Conservation (phyloP, 2,329 filamentous ascomycete genomes). For the Cladophialophora yegresii region DNA sequence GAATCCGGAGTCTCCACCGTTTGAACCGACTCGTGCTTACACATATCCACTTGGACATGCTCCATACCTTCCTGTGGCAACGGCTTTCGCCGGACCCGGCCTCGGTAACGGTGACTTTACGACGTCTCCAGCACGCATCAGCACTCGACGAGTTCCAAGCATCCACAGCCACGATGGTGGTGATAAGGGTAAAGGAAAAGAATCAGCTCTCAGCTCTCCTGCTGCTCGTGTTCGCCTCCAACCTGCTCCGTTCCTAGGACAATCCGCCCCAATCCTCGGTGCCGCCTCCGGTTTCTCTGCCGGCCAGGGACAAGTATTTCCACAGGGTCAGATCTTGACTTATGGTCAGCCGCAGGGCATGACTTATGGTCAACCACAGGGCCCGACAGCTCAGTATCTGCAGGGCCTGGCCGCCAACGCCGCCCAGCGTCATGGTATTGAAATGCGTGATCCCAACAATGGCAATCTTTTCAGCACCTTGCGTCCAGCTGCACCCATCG, state of each 20-base stretch:
- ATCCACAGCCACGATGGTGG: background rate
- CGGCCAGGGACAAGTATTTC: background rate
- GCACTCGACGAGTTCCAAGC: constrained; percentile 9
- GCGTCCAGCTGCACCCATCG: background rate
- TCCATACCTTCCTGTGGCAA: background rate
- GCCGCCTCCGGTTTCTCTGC: background rate
- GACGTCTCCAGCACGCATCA: constrained; percentile 22
- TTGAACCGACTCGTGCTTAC: background rate
- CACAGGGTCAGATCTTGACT: background rate
- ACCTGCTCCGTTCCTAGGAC: constrained; percentile 4
- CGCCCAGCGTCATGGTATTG: constrained; percentile 19
- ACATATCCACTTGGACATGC: background rate
- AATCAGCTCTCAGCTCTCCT: constrained; percentile 1
- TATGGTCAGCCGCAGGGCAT: background rate
- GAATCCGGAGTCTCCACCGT: constrained; percentile 1
- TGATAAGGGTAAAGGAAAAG: constrained; percentile 7
- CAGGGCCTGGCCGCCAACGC: background rate
- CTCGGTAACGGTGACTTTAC: constrained; percentile 22
- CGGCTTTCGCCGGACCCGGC: constrained; percentile 12
- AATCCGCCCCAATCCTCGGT: background rate
- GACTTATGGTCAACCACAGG: background rate
- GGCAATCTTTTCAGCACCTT: background rate
- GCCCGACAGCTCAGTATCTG: background rate
- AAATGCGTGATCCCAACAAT: constrained; percentile 15
- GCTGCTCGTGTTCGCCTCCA: constrained; percentile 5